phyloP scores from a whole-genome alignment of 2,329 filamentous ascomycete species.

The Clarireedia paspali region DNA sequence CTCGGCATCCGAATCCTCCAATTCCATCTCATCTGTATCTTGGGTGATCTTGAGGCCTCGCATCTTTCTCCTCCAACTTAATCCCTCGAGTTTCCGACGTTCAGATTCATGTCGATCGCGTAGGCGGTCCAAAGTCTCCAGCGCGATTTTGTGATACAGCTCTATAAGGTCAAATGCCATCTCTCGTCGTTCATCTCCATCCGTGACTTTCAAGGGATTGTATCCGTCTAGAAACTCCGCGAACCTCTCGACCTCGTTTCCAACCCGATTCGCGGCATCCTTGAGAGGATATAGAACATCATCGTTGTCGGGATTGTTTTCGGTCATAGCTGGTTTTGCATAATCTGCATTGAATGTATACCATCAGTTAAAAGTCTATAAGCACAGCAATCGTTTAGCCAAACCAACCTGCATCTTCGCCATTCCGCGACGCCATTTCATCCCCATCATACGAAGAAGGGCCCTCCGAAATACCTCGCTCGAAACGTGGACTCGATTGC shows the following conservation, averaged over 20 bases:
- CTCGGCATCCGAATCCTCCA: constrained; percentile 48
- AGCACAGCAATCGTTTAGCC: neutral
- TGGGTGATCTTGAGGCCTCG: constrained; percentile 24
- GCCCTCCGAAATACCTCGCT: constrained; percentile 27
- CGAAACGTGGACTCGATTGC: constrained; percentile 22
- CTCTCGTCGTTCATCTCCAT: constrained; percentile 47
- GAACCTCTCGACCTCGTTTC: constrained; percentile 79
- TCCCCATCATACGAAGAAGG: constrained; percentile 29
- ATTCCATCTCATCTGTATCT: constrained; percentile 27
- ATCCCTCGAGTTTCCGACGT: constrained; percentile 23
- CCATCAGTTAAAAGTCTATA: neutral
- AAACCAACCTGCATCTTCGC: constrained; percentile 25
- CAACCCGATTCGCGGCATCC: constrained; percentile 59
- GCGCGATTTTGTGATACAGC: constrained; percentile 52
- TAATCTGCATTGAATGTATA: constrained; percentile 9
- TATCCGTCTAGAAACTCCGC: constrained; percentile 76
- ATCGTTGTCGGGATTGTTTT: constrained; percentile 34
- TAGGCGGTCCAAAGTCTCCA: constrained; percentile 37
- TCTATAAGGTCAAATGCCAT: constrained; percentile 62
- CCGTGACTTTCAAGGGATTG: constrained; percentile 42
- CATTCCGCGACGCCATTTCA: constrained; percentile 28
- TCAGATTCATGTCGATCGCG: constrained; percentile 33
- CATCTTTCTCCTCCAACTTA: constrained; percentile 31
- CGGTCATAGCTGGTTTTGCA: constrained; percentile 20
- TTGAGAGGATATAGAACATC: constrained; percentile 51